Base-by-base conservation (phyloP, 2,329 filamentous ascomycete genomes). In the Stagonosporopsis chrysanthemi region DNA sequence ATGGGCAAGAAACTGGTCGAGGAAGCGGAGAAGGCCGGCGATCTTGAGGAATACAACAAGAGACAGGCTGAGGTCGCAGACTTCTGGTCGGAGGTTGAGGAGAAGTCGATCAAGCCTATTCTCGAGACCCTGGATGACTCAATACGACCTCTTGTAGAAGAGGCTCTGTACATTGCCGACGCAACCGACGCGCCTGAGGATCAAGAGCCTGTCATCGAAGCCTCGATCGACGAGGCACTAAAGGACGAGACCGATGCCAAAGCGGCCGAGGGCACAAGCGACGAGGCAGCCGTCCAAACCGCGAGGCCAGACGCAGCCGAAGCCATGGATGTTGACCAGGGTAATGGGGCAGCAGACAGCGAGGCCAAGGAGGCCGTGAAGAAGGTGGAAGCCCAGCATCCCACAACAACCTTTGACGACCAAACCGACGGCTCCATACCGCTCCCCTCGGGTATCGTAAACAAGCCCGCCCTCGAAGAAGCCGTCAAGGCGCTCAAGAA, bases 11-110 rank as follows among this genome's bases (percentile, higher is more conserved):
- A 92, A 72, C 80, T 96, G n/a, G 84, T 86, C n/a, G 87, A 94
- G 68, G 81, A 87, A 50, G 91, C 91, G 0, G 88, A 90, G 73
- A 86, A 91, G 73, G 85, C 89, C 48, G 87, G 87, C 1, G 86
- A 90, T 43, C 79, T 90, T 39, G 89, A 92, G 31, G 86, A 84
- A 9, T 89, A 91, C 64, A 80, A 84, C 35, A 79, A 82, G 56
- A 82, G 90, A 51, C 89, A 97, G 76, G 86, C 85, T 39, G 94
- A 97, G 65, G 89, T 96, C 11, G 83, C 86, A 53, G 81, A 84
- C 17, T 98, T 92, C 73, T 99, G 95, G 95, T 80, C 87, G 1
- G 85, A 90, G 6, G 87, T 93, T 0, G 92, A 97, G 68, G 88
- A 92, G 72, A 88, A 89, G 62, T 83, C 90, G 39, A 90, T 97